phyloP scores from a whole-genome alignment of 2,329 filamentous ascomycete genomes.

The Rhynchosporium graminicola region DNA sequence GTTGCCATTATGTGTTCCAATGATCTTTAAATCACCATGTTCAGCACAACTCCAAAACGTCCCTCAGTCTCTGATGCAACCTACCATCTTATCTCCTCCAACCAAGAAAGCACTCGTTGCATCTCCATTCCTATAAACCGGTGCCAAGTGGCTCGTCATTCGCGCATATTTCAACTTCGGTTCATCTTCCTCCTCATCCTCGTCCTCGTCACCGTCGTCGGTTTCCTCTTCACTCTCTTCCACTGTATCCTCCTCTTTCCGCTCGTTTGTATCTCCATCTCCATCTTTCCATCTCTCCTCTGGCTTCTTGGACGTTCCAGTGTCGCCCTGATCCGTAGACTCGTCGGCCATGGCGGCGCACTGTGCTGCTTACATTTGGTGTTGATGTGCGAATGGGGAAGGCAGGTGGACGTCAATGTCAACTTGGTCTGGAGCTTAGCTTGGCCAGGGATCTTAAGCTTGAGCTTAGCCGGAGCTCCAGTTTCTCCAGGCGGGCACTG shows the following conservation, averaged over 20 bases:
- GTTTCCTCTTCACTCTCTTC: conserved; percentile 44
- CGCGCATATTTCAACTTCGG: conserved; percentile 91
- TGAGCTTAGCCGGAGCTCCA: background rate
- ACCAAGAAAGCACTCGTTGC: conserved; percentile 89
- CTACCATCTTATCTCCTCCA: conserved; percentile 94
- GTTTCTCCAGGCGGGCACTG: conserved; percentile 3
- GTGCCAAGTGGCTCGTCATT: conserved; percentile 75
- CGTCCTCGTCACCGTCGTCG: conserved; percentile 57
- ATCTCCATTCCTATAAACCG: conserved; percentile 92
- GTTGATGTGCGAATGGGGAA: conserved; percentile 30
- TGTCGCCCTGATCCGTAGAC: conserved; percentile 37
- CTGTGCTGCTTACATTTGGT: conserved; percentile 38
- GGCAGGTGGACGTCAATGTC: conserved; percentile 29
- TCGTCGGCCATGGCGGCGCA: conserved; percentile 39
- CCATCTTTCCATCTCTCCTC: conserved; percentile 30
- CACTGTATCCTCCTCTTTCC: conserved; percentile 31
- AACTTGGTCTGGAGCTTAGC: conserved; percentile 16
- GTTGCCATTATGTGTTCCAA: conserved; percentile 95
- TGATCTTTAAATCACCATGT: conserved; percentile 57
- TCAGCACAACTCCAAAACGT: conserved; percentile 36
- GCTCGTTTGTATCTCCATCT: conserved; percentile 15
- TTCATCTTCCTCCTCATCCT: conserved; percentile 83
- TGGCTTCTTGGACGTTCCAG: conserved; percentile 28
- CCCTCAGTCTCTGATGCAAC: conserved; percentile 27
- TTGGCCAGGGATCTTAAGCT: background rate